A percentile compares a stretch with the other conserved stretches of the same genome.
Conservation (phyloP, 75 land plant species). For the Pinus albicaulis region DNA sequence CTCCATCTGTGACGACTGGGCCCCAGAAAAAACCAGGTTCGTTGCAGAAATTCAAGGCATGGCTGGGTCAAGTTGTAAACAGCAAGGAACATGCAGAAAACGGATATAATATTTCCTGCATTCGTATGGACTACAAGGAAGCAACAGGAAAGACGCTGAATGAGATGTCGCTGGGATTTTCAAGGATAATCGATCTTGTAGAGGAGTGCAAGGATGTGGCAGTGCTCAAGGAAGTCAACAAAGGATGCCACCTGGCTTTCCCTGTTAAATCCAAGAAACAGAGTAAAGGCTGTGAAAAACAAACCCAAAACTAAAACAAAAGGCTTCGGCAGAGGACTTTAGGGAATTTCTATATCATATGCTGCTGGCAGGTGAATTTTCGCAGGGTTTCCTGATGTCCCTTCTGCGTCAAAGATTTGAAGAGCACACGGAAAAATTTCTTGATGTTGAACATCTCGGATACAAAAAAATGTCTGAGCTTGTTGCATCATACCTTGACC, state of each 20-base stretch:
- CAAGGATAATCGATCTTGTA: background rate
- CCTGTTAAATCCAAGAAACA: background rate
- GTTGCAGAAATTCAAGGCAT: background rate
- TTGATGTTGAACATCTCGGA: constrained; percentile 3
- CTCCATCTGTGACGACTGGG: background rate
- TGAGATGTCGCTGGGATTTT: background rate
- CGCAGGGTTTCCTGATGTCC: constrained; percentile 5
- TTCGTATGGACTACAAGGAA: constrained; percentile 4
- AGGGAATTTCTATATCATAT: background rate
- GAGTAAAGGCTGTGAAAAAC: no score
- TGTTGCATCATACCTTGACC: background rate
- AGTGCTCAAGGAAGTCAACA: constrained; percentile 3
- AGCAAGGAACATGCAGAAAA: background rate
- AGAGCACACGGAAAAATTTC: background rate
- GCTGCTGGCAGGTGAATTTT: background rate
- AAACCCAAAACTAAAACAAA: background rate
- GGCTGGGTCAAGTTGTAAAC: background rate
- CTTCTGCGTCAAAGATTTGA: background rate
- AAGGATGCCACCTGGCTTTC: constrained; percentile 11
- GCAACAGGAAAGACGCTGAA: constrained; percentile 1
- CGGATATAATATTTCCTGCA: constrained; percentile 2
- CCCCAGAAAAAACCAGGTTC: background rate
- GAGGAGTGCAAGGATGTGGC: constrained; percentile 5
- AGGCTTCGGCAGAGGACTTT: background rate
- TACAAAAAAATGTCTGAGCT: constrained; percentile 1